Conservation (phyloP, 768 basidiomycete species). For the Chlorophyllum brunneum region DNA sequence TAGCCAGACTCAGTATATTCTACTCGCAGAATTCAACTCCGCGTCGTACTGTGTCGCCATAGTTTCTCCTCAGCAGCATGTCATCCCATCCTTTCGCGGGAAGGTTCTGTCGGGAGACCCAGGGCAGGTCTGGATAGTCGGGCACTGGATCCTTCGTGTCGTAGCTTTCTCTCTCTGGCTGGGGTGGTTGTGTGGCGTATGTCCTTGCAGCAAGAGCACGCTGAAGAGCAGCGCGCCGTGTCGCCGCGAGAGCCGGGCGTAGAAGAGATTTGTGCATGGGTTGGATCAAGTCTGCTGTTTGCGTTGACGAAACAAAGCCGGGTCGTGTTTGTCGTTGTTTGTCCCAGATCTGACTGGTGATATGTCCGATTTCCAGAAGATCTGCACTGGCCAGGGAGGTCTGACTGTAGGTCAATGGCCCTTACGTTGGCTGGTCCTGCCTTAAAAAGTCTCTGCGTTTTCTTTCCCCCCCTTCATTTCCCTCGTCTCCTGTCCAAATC, state of each 20-base stretch:
- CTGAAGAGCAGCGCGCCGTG: constrained; percentile 10
- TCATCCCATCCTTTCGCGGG: constrained; percentile 75
- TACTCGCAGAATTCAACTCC: constrained; percentile 2
- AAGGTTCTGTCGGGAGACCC: constrained; percentile 60
- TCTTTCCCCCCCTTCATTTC: constrained; percentile 15
- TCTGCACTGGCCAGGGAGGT: neutral
- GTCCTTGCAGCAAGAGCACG: constrained; percentile 18
- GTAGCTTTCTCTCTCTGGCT: neutral
- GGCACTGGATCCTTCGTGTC: constrained; percentile 47
- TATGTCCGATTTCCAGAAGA: constrained; percentile 10
- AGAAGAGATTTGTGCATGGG: constrained; percentile 25
- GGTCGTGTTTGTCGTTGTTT: constrained; percentile 3
- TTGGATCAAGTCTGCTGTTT: neutral
- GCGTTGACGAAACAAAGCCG: neutral
- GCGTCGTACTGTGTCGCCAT: constrained; percentile 67
- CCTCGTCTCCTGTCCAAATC: constrained; percentile 5
- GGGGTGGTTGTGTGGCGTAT: constrained; percentile 29
- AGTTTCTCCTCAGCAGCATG: constrained; percentile 70
- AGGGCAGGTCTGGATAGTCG: constrained; percentile 75
- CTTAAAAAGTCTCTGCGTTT: neutral
- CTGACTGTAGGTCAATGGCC: neutral
- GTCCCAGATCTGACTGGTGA: neutral
- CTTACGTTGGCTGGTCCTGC: constrained; percentile 5
- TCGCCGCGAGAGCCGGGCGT: constrained; percentile 34
- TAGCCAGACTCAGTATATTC: constrained; percentile 3